Conservation (phyloP, 1,284 basidiomycete genomes). For the Ustilago lituana region DNA sequence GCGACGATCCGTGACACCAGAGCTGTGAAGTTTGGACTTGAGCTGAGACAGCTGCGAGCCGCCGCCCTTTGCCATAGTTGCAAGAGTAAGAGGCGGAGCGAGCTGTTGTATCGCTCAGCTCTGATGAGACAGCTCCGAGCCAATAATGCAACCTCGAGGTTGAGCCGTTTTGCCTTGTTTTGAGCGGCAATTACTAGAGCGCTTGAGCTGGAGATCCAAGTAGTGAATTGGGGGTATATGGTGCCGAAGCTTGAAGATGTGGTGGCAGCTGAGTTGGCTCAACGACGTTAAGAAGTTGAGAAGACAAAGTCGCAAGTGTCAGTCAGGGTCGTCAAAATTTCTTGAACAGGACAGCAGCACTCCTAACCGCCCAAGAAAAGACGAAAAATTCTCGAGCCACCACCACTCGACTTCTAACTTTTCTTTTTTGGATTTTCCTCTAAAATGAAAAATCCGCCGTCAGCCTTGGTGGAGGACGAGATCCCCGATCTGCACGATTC, state of each 20-base stretch:
- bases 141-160: too few species aligned
- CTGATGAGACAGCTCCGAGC: too few species aligned
- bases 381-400: slow-evolving; percentile 3
- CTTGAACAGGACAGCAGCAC: background rate
- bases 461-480: slow-evolving; percentile 15
- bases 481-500: slow-evolving; percentile 30
- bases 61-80: slow-evolving; percentile 56
- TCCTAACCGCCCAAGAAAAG: background rate
- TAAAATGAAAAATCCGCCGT: background rate
- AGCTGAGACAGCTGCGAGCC: slow-evolving; percentile 67
- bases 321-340: slow-evolving; percentile 31
- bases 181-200: too few species aligned
- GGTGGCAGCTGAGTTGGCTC: background rate
- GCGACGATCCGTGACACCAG: slow-evolving; percentile 59
- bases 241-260: slow-evolving; percentile 2
- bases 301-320: background rate
- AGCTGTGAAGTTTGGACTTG: slow-evolving; percentile 56
- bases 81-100: background rate
- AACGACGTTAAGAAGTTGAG: background rate
- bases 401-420: background rate
- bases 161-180: too few species aligned
- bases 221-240: slow-evolving; percentile 23
- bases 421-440: background rate
- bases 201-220: too few species aligned
- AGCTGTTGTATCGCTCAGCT: background rate